Percentiles rank a stretch among this genome's conserved stretches.
Conservation (phyloP, 176 grass and related monocot species). For the Zea luxurians region DNA sequence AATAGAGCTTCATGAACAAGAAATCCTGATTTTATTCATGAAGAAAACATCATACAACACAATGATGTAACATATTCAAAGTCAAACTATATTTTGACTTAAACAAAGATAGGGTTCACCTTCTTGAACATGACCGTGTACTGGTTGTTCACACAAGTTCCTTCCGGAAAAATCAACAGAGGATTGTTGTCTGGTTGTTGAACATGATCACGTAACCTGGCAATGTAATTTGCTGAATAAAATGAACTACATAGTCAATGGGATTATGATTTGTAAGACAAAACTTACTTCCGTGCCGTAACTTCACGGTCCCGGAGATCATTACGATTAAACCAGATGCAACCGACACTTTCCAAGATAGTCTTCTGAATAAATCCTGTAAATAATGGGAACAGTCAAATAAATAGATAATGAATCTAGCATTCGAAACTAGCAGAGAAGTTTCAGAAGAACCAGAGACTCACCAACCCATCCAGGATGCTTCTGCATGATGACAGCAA, state of each 20-base stretch:
- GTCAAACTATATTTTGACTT: too few relatives aligned
- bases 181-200: slow-evolving; percentile 82
- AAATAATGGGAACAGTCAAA: slow-evolving; percentile 18
- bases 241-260: not conserved
- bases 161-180: slow-evolving; percentile 93
- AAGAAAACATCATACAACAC: too few relatives aligned
- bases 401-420: slow-evolving; percentile 22
- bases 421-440: slow-evolving; percentile 22
- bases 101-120: slow-evolving; percentile 44
- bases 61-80: too few relatives aligned
- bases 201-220: slow-evolving; percentile 87
- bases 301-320: slow-evolving; percentile 95
- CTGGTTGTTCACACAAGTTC: slow-evolving; percentile 98
- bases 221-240: slow-evolving; percentile 14
- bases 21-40: too few relatives aligned
- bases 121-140: slow-evolving; percentile 99
- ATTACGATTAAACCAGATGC: slow-evolving; percentile 98
- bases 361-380: slow-evolving; percentile 96
- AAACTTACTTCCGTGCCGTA: slow-evolving; percentile 67
- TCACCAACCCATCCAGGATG: slow-evolving; percentile 99
- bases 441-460: slow-evolving; percentile 20
- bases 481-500: slow-evolving; percentile 99
- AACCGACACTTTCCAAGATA: slow-evolving; percentile 88
- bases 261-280: not conserved
- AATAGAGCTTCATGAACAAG: too few relatives aligned